Percentiles rank a stretch among this genome's conserved stretches.
Conservation (phyloP, 768 basidiomycete species). For the Hydnum rufescens region DNA sequence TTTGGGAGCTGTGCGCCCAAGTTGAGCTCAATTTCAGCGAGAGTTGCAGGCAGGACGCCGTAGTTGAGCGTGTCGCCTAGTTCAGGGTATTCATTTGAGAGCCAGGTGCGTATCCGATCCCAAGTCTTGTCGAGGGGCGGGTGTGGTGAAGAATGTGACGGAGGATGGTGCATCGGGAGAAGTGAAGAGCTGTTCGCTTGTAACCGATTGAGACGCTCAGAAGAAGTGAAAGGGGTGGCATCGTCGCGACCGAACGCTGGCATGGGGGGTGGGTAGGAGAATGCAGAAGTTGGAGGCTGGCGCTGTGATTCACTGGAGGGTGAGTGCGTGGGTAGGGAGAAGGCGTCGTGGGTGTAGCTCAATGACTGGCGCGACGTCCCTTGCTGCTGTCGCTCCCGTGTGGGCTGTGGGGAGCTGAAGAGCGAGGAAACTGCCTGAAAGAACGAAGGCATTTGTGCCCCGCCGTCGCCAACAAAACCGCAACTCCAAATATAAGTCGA, state of each 20-base stretch:
- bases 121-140: constrained; percentile 72
- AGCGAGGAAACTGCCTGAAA: constrained; percentile 9
- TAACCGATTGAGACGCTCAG: neutral
- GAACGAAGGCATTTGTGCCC: constrained; percentile 6
- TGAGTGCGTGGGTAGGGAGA: constrained; percentile 62
- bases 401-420: constrained; percentile 5
- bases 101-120: constrained; percentile 66
- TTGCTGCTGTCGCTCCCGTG: constrained; percentile 3
- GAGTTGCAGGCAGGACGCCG: constrained; percentile 61
- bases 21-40: constrained; percentile 64
- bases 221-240: constrained; percentile 30
- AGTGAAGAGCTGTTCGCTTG: constrained; percentile 22
- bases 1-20: constrained; percentile 70
- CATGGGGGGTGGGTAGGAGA: constrained; percentile 52
- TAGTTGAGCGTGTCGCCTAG: constrained; percentile 90
- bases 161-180: constrained; percentile 45
- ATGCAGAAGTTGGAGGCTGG: constrained; percentile 27
- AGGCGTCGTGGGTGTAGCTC: constrained; percentile 69
- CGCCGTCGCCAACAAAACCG: too few relatives aligned
- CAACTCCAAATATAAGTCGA: too few relatives aligned
- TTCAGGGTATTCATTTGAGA: constrained; percentile 75
- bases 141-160: constrained; percentile 28
- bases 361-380: constrained; percentile 29
- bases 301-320: constrained; percentile 37
- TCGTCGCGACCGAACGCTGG: constrained; percentile 34